Base-by-base conservation (phyloP, 495 filamentous ascomycete genomes). In the Annulohypoxylon stygium region DNA sequence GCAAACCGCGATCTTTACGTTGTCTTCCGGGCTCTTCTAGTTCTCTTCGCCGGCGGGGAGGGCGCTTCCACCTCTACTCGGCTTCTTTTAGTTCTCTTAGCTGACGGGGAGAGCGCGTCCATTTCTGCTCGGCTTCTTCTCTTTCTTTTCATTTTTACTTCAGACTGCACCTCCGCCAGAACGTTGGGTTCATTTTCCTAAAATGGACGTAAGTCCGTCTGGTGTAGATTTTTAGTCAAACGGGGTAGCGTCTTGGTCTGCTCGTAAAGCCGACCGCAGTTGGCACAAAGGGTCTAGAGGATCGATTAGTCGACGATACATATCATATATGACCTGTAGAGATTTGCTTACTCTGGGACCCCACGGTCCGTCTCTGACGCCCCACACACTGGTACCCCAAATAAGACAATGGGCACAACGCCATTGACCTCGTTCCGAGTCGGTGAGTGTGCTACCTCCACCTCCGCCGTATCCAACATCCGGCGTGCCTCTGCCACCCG, bases 331-430 rank as follows among this genome's bases (percentile, higher is more conserved):
- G 10, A 57, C 64, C 8, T 65, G 53, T 14, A 1, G 23, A 45
- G 25, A 43, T 60, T 33, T 26, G 82, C 89, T 86, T 87, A 98
- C 95, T 80, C 93, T 90, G 61, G 90, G 87, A 50, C 95, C 96
- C 71, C 87, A 83, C 16, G 96, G 96, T 23, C 96, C 96, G 77
- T 99, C 96, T 77, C 95, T 83, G 9, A 98, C 95, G 62, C 91
- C 94, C 97, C 96, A 99, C 26, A 97, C 93, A 5, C 93, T 90
- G 36, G 90, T 90, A 34, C 97, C 96, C 88, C 93, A 93, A 6
- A 98, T 90, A 71, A 83, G 85, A 79, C 96, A 99, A 80, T 97
- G 95, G n/a, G 83, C 81, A 83, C 96, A 99, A 48, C 94, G 88
- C 96, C 96, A 99, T 59, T 86, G 90, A 67, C 87, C 83, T 67